A percentile compares a stretch with the other conserved stretches of the same genome.
Conservation (phyloP, 805 yeast species). For the Starmerella etchellsii region DNA sequence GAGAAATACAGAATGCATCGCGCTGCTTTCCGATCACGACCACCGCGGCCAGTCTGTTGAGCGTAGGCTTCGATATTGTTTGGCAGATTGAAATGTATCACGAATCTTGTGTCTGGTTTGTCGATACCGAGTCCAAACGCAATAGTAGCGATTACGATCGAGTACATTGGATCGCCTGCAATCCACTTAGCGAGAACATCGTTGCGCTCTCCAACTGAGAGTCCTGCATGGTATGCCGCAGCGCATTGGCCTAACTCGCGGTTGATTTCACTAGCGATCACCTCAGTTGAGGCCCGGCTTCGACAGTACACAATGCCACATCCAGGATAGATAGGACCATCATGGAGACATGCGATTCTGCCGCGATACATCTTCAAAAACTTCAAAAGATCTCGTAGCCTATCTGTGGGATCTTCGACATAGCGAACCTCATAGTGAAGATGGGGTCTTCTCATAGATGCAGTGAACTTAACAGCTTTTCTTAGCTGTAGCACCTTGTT, state of each 20-base stretch:
- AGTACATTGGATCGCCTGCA: slow-evolving; percentile 35
- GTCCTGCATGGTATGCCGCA: slow-evolving; percentile 83
- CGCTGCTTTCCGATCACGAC: slow-evolving; percentile 80
- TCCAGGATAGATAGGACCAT: slow-evolving; percentile 17
- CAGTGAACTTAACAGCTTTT: slow-evolving; percentile 48
- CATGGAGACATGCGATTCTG: slow-evolving; percentile 7
- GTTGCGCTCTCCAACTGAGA: slow-evolving; percentile 47
- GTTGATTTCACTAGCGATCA: slow-evolving; percentile 46
- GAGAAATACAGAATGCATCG: slow-evolving; percentile 69
- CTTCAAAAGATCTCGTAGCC: slow-evolving; percentile 17
- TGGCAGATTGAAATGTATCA: slow-evolving; percentile 78
- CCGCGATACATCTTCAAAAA: slow-evolving; percentile 19
- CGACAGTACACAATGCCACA: slow-evolving; percentile 87
- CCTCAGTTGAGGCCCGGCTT: slow-evolving; percentile 78
- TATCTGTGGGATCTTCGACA: slow-evolving; percentile 32
- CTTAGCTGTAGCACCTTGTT: slow-evolving; percentile 56
- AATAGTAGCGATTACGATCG: slow-evolving; percentile 87
- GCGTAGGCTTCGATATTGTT: slow-evolving; percentile 88
- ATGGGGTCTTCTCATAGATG: slow-evolving; percentile 80
- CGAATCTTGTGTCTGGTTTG: slow-evolving; percentile 87
- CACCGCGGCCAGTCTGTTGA: slow-evolving; percentile 97
- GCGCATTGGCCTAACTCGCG: slow-evolving; percentile 47
- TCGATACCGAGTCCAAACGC: slow-evolving; percentile 99
- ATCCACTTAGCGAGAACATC: slow-evolving; percentile 75
- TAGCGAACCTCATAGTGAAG: slow-evolving; percentile 63